Evolutionary conservation across 768 basidiomycete species (phyloP), one percentile per base, ranked within the genome.

Genomic region (Atractiella rhizophila): DNA sequence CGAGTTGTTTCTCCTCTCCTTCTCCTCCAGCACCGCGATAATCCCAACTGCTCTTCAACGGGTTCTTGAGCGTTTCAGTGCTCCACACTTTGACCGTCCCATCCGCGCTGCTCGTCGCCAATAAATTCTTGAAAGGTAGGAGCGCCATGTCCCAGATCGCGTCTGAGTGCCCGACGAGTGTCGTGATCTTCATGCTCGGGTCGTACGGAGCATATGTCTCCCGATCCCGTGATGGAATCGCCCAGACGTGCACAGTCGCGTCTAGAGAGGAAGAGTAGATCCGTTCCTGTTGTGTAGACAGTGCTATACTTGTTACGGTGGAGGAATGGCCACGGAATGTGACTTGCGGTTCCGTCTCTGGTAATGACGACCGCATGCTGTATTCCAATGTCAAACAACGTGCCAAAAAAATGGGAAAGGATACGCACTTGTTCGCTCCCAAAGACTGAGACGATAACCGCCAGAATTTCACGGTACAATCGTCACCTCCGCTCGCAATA

Each of bases 391-490:
- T 18, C 19, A 12, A 23, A 20, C 4, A 2, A 36, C 4, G 4
- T 20, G 21, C 34, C 16, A 9, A 28, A 20, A 27, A 27, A 19
- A 19, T 4, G 24, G 15, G 10, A 20, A 28, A 20, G 23, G 9
- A 38, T 9, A 70, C 80, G 56, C 62, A 85, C 81, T 68, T 68
- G 42, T 73, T 71, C 31, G 37, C 6, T 8, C 32, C 8, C 11
- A 43, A 28, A 25, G 5, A 40, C 3, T 40, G 26, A 6, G 30
- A 27, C 19, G 25, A 88, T 80, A 63, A 82, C 69, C 80, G 68
- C 91, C 91, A 98, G 39, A 94, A 69, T 59, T 98, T 98, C 40
- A 96, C 74, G 6, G 82, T 85, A 56, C 71, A 79, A 56, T 98
- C 91, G 56, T 94, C 88, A 23, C 85, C 81, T 19, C 76, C 91